Conservation (phyloP, 176 grass and related monocot species). For the Luzula sylvatica region DNA sequence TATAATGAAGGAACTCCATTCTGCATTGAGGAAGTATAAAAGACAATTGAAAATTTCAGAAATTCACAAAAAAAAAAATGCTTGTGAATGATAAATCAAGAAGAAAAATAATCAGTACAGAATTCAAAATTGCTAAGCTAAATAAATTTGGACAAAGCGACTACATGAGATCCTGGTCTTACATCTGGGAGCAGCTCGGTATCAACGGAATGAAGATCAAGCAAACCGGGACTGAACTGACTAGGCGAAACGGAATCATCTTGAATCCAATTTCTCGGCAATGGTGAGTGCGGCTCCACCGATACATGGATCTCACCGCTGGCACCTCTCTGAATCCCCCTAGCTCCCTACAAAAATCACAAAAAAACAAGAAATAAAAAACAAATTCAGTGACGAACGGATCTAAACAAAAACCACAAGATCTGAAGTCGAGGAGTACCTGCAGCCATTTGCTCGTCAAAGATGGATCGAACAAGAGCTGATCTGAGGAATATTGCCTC, state of each 20-base stretch:
- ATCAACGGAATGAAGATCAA: constrained; percentile 87
- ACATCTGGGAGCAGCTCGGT: constrained; percentile 92
- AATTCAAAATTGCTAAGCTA: neutral
- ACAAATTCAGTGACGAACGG: too few species aligned
- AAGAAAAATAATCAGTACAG: neutral
- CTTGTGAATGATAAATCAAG: too few species aligned
- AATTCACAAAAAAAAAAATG: too few species aligned
- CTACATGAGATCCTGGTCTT: constrained; percentile 12
- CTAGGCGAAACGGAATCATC: constrained; percentile 30
- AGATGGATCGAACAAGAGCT: constrained; percentile 59
- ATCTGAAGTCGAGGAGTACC: constrained; percentile 23
- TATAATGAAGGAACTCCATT: constrained; percentile 54
- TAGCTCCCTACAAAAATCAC: constrained; percentile 7
- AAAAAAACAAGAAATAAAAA: neutral
- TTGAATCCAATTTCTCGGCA: constrained; percentile 33
- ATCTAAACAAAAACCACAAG: constrained; percentile 2
- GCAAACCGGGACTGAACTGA: constrained; percentile 80
- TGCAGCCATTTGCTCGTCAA: constrained; percentile 43
- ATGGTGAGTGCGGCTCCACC: constrained; percentile 58
- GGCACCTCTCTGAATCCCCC: constrained; percentile 38
- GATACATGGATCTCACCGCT: constrained; percentile 67
- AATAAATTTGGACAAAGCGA: too few species aligned
- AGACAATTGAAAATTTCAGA: too few species aligned
- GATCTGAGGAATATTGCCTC: constrained; percentile 59
- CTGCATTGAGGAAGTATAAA: too few species aligned